Evolutionary conservation across 306 rosid genomes (phyloP), one percentile per base, ranked within the genome.

Genomic region (Vigna nakashimae): DNA sequence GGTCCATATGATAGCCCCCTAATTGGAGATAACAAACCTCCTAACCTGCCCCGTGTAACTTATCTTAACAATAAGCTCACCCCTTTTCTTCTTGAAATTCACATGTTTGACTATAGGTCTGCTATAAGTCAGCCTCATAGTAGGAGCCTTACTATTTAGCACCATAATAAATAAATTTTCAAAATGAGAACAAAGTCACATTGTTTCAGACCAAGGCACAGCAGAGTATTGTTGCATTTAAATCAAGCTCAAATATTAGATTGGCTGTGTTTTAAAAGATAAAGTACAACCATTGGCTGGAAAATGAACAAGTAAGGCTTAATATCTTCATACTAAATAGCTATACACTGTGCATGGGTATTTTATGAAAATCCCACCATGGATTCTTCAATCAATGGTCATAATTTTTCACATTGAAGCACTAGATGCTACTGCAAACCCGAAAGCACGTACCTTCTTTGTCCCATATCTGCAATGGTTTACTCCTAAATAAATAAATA

Each of bases 391-490:
- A 53, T 16, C 28, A 55, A 9, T 55, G 14, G 7, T 20, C 11
- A 55, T 20, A 55, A 9, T 55, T 55, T 18, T 55, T 15, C 24
- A 32, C 22, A 32, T 32, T 62, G 6, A 64, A 36, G 50, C 51
- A 30, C n/a, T 7, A n/a, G 10, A 24, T 48, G 65, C 22, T 32
- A 42, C 68, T 2, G 53, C 17, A 76, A 34, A 79, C 32, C n/a
- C 46, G 74, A 81, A 86, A 15, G 52, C 10, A 66, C 57, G 53
- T 63, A 92, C 98, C 98, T 92, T 95, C 99, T 86, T 95, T 95
- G 78, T 95, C 99, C 98, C 98, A 92, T 80, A 95, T 95, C 96
- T 91, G 99, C 79, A 95, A 77, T 58, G 99, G 99, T 75, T 95
- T 95, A 87, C 98, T 95, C 97, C 98, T 95, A 57, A 24, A 66